Conservation (phyloP, 176 grass and related monocot genomes). For the Poa pratensis region DNA sequence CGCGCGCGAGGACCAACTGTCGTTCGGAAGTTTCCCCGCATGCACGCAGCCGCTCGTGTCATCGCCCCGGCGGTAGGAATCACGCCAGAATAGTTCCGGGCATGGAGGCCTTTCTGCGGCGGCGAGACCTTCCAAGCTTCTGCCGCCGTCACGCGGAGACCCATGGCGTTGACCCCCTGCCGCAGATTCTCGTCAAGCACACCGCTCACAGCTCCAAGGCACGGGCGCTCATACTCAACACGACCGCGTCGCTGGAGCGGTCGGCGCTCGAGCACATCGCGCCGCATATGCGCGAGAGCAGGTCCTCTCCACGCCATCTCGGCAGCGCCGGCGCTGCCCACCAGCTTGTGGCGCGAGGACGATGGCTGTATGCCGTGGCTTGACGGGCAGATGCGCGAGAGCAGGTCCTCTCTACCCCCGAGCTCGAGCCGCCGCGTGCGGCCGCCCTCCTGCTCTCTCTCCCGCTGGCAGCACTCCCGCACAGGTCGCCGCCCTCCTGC, state of each 20-base stretch:
- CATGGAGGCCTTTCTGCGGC: not conserved
- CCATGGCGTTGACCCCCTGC: not conserved
- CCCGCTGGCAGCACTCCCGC: too few relatives aligned
- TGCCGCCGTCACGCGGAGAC: not conserved
- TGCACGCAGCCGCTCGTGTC: too few relatives aligned
- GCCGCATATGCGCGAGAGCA: not conserved
- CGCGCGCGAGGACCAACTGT: too few relatives aligned
- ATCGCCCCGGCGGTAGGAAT: too few relatives aligned
- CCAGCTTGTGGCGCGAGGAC: slow-evolving; percentile 2
- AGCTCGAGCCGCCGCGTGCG: too few relatives aligned
- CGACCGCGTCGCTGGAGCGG: not conserved
- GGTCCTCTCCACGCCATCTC: not conserved
- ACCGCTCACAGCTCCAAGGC: not conserved
- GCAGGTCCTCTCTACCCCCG: too few relatives aligned
- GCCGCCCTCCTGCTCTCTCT: too few relatives aligned
- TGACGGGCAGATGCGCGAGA: not conserved
- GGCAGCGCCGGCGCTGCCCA: not conserved
- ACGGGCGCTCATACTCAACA: not conserved
- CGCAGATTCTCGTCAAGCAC: not conserved
- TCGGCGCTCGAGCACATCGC: not conserved
- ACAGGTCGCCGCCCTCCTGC: too few relatives aligned
- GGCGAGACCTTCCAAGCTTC: not conserved
- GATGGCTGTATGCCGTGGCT: not conserved
- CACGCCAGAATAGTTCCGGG: not conserved
- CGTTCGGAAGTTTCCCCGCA: too few relatives aligned